phyloP scores from a whole-genome alignment of 306 rosid genomes.

The Acacia melanoxylon region DNA sequence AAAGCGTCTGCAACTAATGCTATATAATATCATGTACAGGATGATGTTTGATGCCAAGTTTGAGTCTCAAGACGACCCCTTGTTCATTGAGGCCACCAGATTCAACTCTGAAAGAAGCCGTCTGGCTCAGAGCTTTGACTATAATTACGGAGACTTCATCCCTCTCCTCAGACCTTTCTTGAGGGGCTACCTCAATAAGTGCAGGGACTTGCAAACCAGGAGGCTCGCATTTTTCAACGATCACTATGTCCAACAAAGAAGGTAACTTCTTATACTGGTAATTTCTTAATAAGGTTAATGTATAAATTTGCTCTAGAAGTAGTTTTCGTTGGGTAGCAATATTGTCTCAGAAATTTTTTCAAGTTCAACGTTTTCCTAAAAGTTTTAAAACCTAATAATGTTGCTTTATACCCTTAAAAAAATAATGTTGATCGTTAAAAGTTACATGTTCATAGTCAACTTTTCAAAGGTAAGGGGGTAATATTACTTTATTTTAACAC shows the following conservation, averaged over 20 bases:
- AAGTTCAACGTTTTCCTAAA: rapidly evolving
- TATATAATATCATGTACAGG: constrained; percentile 79
- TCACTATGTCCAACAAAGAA: constrained; percentile 56
- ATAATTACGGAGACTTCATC: constrained; percentile 88
- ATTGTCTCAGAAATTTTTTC: rapidly evolving
- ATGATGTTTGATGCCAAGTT: constrained; percentile 89
- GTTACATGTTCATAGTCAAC: too few relatives aligned
- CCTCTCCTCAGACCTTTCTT: constrained; percentile 79
- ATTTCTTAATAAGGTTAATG: too few relatives aligned
- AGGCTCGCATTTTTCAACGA: constrained; percentile 73
- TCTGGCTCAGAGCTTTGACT: constrained; percentile 85
- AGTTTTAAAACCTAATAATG: too few relatives aligned
- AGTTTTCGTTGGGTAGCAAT: too few relatives aligned
- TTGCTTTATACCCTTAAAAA: too few relatives aligned
- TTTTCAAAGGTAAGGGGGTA: too few relatives aligned
- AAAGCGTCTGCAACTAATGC: constrained; percentile 66
- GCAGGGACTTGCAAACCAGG: constrained; percentile 73
- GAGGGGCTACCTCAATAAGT: constrained; percentile 69
- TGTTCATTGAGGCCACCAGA: constrained; percentile 71
- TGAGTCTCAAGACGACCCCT: constrained; percentile 76
- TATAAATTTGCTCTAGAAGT: too few relatives aligned
- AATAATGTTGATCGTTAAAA: too few relatives aligned
- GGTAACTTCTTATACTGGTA: constrained; percentile 32
- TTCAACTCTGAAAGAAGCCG: constrained; percentile 82
- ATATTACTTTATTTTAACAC: too few relatives aligned